Evolutionary conservation across 2,329 filamentous ascomycete species (phyloP), one percentile per base, ranked within the genome.

Genomic region (Aaosphaeria arxii): DNA sequence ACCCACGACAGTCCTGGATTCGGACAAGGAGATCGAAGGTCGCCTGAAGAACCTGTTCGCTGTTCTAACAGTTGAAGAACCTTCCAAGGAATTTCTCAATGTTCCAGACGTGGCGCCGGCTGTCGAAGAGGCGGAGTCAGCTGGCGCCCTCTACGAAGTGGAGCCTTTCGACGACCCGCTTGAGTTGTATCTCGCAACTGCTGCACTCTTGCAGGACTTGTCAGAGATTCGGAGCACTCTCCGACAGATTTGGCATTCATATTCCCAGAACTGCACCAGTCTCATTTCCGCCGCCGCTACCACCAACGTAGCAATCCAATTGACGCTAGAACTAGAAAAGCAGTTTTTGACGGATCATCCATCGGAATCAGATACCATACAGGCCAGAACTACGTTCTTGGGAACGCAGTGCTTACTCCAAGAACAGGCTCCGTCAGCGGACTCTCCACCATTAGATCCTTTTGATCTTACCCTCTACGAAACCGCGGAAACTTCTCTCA

Each of bases 1-100:
- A 11, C 24, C 31, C 33, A 42, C n/a, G 5, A n/a, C 24, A 36
- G 30, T 9, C n/a, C 38, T 38, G 39, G 24, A 42, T 47, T 30
- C 45, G 40, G n/a, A 42, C 11, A 42, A 48, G 7, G 41, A 39
- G 13, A 24, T 45, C 17, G 40, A 38, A 9, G 4, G 38, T 35
- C 32, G 30, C 33, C 28, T 55, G 7, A 30, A 36, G n/a, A 73
- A 71, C 47, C 57, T 54, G 11, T 74, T 76, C 50, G 58, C 56
- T 1, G 42, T 42, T 5, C 54, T 75, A 17, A 50, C 57, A 1
- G 54, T 74, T 13, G 59, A 72, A 39, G 71, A 74, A 30, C 64
- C 71, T 2, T 71, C 68, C 0, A 56, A 71, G 24, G 58, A 55
- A 6, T 75, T 74, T 53, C 40, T 69, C 5, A 54, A 67, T 17